phyloP scores from a whole-genome alignment of 2,329 filamentous ascomycete species.

The Pseudophaeomoniella oleicola region DNA sequence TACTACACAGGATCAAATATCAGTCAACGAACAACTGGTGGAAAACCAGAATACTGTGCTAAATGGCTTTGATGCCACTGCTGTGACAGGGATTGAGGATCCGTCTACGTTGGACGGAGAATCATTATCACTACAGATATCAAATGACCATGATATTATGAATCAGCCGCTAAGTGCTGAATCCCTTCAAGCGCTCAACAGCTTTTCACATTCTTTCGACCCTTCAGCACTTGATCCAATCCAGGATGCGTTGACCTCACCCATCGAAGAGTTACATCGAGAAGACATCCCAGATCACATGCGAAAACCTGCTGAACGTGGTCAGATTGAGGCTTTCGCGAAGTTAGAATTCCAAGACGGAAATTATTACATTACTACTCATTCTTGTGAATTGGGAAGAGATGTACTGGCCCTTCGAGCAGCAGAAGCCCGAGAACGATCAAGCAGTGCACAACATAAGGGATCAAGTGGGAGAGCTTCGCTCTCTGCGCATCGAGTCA shows the following conservation, averaged over 20 bases:
- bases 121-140: neutral
- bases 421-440: constrained; percentile 20
- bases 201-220: neutral
- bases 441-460: constrained; percentile 16
- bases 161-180: neutral
- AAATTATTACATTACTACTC: constrained; percentile 51
- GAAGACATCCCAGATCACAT: neutral
- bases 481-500: constrained; percentile 28
- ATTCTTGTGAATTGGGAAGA: constrained; percentile 47
- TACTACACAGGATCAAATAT: neutral
- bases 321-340: constrained; percentile 42
- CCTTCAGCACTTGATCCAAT: neutral
- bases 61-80: neutral
- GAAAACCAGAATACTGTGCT: neutral
- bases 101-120: neutral
- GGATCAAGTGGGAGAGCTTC: constrained; percentile 30
- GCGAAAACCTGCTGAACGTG: constrained; percentile 3
- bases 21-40: neutral
- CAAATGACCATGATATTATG: neutral
- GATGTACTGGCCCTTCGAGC: constrained; percentile 38
- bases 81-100: neutral
- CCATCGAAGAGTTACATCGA: constrained; percentile 1
- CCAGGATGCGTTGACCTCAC: neutral
- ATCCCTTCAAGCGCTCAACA: neutral
- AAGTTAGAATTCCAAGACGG: constrained; percentile 51